Base-by-base conservation (phyloP, 345 rosid species). In the Populus nigra region DNA sequence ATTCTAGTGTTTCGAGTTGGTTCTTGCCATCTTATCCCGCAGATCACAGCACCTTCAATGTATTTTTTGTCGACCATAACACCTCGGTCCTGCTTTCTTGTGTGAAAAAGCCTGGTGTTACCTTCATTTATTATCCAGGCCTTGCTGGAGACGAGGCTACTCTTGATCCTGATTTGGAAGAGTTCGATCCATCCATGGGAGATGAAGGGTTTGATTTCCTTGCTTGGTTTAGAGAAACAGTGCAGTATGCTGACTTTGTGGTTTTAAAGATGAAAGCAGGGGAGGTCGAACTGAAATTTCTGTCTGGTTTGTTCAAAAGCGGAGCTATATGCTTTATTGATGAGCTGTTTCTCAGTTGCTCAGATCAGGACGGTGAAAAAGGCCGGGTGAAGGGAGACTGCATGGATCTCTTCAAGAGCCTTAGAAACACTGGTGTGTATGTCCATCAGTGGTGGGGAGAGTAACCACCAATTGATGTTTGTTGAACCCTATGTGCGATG, bases 391-490 rank as follows among this genome's bases (percentile, higher is more conserved):
- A 69, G 22, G 88, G 81, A 25, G 89, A 82, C 49, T 95, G 98
- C 81, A 61, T 79, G 41, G 81, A 88, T 50, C 84, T 91, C 78
- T 71, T 89, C 76, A 82, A 82, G 83, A 88, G 89, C 80, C 91
- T 95, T 57, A 85, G 98, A 80, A 84, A 84, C 80, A 82, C 77
- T 12, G 99, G 96, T 47, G 86, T 93, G 78, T 95, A 85, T 85
- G 98, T 89, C 36, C 99, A 93, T 86, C 98, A 93, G 12, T 91
- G 98, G 98, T 90, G 92, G 91, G 91, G 82, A 57, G 79, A 86
- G 59, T 92, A 79, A 73, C 62, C 78, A n/a, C 71, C 84, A 73
- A 4, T 29, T 18, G 29, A 29, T 77, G 36, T 18, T 2, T 68
- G 38, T 6, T 1, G 36, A 17, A 13, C 15, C 53, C 38, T 71